phyloP scores from a whole-genome alignment of 345 rosid species.

The Dovyalis caffra region DNA sequence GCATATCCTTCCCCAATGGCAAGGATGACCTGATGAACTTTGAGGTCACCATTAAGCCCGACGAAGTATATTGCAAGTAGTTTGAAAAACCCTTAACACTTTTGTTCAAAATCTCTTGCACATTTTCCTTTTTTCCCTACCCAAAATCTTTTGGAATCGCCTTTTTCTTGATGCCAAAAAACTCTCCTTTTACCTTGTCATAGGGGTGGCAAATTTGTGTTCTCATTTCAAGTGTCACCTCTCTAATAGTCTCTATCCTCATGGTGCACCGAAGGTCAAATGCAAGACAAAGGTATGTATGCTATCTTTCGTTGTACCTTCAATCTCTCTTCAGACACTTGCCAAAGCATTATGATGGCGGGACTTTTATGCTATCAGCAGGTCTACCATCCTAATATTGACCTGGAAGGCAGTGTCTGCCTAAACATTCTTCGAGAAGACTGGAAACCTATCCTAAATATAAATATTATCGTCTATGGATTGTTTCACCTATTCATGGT shows the following conservation, averaged over 20 bases:
- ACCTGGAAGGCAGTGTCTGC: slow-evolving; percentile 1
- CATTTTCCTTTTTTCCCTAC: neutral
- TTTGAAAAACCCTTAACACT: neutral
- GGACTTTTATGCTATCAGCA: neutral
- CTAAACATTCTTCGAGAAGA: neutral
- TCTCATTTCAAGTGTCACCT: neutral
- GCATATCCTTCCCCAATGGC: neutral
- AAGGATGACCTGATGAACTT: slow-evolving; percentile 1
- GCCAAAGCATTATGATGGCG: neutral
- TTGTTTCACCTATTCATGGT: neutral
- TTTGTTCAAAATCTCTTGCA: neutral
- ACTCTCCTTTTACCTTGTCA: neutral
- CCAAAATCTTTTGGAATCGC: neutral
- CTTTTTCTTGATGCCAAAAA: too few relatives aligned
- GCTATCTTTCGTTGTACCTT: neutral
- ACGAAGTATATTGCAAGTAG: neutral
- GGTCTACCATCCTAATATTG: neutral
- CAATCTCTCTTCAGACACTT: neutral
- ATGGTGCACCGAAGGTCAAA: neutral
- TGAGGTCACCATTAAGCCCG: slow-evolving; percentile 1
- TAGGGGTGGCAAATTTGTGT: neutral
- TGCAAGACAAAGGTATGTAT: neutral
- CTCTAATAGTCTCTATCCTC: slow-evolving; percentile 6
- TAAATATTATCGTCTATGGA: neutral
- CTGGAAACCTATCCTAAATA: slow-evolving; percentile 1